A percentile compares a stretch with the other conserved stretches of the same genome.
Conservation (phyloP, 805 yeast species). For the Zygoascus bituminiphila region DNA sequence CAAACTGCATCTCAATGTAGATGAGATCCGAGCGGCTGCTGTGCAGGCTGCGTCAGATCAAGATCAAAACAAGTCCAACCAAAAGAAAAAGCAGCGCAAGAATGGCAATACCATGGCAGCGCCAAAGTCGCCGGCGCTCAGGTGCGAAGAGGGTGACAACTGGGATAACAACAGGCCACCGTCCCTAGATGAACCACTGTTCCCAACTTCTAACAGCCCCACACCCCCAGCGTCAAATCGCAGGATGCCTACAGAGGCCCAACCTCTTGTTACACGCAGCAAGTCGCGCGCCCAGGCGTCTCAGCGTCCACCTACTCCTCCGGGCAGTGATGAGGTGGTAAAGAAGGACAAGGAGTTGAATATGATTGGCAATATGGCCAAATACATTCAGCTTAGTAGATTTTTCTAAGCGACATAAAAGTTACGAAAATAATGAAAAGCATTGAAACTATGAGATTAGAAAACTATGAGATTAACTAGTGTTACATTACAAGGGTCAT, state of each 20-base stretch:
- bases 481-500: too few species aligned
- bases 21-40: conserved; percentile 14
- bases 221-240: conserved; percentile 1
- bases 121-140: conserved; percentile 1
- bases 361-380: conserved; percentile 11
- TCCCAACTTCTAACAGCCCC: background rate
- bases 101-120: background rate
- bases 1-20: conserved; percentile 17
- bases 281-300: conserved; percentile 2
- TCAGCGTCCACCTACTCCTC: conserved; percentile 3
- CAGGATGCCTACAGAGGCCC: conserved; percentile 7
- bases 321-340: background rate
- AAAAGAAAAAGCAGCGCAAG: conserved; percentile 1
- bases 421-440: conserved; percentile 1
- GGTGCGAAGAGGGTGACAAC: background rate
- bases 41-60: conserved; percentile 1
- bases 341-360: conserved; percentile 3
- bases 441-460: background rate
- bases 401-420: background rate
- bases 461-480: background rate
- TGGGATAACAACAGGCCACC: background rate
- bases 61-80: background rate
- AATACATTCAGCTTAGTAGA: conserved; percentile 8
- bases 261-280: conserved; percentile 8
- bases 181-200: background rate